Conservation (phyloP, 768 basidiomycete genomes). For the Mycena olivaceomarginata region DNA sequence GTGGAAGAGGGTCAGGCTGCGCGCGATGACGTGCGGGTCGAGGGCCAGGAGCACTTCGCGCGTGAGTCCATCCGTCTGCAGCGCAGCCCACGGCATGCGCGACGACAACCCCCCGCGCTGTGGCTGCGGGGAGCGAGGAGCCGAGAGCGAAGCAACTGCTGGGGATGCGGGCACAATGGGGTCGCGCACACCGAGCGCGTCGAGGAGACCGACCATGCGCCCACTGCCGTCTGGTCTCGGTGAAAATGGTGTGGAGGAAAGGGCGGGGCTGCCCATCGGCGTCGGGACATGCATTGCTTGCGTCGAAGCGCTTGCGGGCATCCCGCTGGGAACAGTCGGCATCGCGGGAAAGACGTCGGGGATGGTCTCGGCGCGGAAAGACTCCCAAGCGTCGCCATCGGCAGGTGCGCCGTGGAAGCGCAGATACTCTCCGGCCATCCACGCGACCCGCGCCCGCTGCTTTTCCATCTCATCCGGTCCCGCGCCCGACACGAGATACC, state of each 20-base stretch:
- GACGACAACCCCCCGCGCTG: constrained; percentile 16
- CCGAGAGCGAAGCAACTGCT: constrained; percentile 44
- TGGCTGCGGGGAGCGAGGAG: constrained; percentile 46
- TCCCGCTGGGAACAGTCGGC: constrained; percentile 47
- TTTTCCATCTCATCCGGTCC: constrained; percentile 61
- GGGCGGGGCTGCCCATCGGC: constrained; percentile 64
- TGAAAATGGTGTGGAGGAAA: constrained; percentile 71
- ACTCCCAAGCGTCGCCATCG: constrained; percentile 74
- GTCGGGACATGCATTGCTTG: constrained; percentile 73
- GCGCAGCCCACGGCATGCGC: constrained; percentile 67
- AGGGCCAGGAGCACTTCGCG: constrained; percentile 78
- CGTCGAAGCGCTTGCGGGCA: constrained; percentile 69
- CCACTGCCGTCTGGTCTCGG: constrained; percentile 68
- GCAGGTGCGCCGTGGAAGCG: constrained; percentile 72
- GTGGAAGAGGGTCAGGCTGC: constrained; percentile 80
- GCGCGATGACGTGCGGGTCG: constrained; percentile 78
- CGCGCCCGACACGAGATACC: constrained; percentile 78
- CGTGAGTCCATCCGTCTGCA: constrained; percentile 82
- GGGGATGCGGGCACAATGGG: constrained; percentile 32
- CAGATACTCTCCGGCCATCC: constrained; percentile 83
- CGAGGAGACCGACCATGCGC: constrained; percentile 63
- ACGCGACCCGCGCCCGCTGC: constrained; percentile 67
- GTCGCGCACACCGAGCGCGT: constrained; percentile 59
- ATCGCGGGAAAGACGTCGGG: constrained; percentile 61
- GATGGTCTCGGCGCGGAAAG: constrained; percentile 72